These are phyloP conservation scores for Leccinum truebloodii DNA, from an alignment of 768 basidiomycete species.

Conservation along the genomic window DNA sequence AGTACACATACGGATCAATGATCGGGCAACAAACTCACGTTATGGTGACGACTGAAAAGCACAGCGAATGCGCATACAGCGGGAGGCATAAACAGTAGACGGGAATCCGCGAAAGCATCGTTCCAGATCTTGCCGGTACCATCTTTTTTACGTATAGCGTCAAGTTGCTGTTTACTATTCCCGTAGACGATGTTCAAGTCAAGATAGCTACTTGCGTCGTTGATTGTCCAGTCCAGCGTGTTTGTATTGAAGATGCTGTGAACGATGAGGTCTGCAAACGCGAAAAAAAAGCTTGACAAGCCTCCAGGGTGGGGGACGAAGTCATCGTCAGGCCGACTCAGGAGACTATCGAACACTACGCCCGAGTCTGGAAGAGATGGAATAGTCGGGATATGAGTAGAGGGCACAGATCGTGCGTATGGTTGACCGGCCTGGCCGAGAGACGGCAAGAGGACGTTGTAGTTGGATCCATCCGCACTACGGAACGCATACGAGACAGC, in stretches of 20 bases:
- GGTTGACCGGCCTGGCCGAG: slow-evolving; percentile 62
- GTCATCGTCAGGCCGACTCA: slow-evolving; percentile 39
- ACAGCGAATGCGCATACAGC: slow-evolving; percentile 65
- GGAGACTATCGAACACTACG: slow-evolving; percentile 70
- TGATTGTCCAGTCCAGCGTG: slow-evolving; percentile 49
- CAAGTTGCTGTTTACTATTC: slow-evolving; percentile 45
- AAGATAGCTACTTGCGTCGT: slow-evolving; percentile 70
- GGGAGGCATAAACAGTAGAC: slow-evolving; percentile 74
- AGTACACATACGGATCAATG: slow-evolving; percentile 1
- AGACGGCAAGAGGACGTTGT: slow-evolving; percentile 53
- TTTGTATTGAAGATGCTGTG: slow-evolving; percentile 70
- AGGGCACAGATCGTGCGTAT: slow-evolving; percentile 68
- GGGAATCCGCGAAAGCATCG: slow-evolving; percentile 68
- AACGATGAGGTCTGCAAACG: slow-evolving; percentile 76
- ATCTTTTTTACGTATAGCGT: slow-evolving; percentile 57
- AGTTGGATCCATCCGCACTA: slow-evolving; percentile 59
- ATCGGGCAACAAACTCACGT: slow-evolving; percentile 42
- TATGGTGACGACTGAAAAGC: slow-evolving; percentile 72
- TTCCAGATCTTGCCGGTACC: slow-evolving; percentile 65
- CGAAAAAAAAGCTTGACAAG: slow-evolving; percentile 73
- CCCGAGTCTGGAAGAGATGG: slow-evolving; percentile 62
- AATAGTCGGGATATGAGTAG: slow-evolving; percentile 42
- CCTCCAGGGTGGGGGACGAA: slow-evolving; percentile 64
- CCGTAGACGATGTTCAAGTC: slow-evolving; percentile 79
- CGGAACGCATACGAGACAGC: slow-evolving; percentile 52